These are phyloP conservation scores for Aegilops longissima DNA, from an alignment of 176 grass and related monocot species.

Conservation along the genomic window DNA sequence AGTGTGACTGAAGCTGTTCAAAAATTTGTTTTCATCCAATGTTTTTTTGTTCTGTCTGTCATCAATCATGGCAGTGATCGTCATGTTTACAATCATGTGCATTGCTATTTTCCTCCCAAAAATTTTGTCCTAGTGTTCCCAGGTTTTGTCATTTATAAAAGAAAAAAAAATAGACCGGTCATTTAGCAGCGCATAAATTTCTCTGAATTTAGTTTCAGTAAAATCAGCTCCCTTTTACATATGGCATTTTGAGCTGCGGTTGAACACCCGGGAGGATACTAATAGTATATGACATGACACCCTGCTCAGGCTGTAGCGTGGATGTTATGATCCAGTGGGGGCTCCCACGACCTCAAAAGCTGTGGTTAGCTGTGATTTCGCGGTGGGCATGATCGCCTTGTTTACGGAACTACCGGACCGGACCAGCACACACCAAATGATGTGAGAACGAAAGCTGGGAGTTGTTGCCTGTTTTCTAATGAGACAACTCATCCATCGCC, in stretches of 20 bases:
- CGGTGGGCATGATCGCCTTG: slow-evolving; percentile 5
- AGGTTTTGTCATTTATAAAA: background rate
- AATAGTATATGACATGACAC: background rate
- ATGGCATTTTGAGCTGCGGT: background rate
- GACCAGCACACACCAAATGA: background rate
- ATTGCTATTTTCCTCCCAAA: background rate
- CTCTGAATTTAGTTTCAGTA: background rate
- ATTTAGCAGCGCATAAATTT: background rate
- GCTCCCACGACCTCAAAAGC: slow-evolving; percentile 3
- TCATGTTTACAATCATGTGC: background rate
- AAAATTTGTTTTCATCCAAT: background rate
- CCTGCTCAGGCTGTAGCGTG: slow-evolving; percentile 16
- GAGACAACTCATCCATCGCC: slow-evolving; percentile 20
- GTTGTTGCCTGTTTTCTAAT: background rate
- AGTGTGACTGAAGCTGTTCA: background rate
- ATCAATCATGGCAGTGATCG: background rate
- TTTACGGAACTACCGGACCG: slow-evolving; percentile 11
- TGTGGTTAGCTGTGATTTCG: slow-evolving; percentile 14
- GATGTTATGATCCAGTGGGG: slow-evolving; percentile 8
- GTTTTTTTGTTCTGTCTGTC: background rate
- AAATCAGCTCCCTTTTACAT: background rate
- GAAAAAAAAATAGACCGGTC: background rate
- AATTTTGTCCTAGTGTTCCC: background rate
- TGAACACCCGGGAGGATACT: background rate
- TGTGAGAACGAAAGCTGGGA: background rate